A percentile compares a stretch with the other conserved stretches of the same genome.
Evolutionary conservation across 805 yeast species (phyloP).

Genomic region (Candida sphagnicola): DNA sequence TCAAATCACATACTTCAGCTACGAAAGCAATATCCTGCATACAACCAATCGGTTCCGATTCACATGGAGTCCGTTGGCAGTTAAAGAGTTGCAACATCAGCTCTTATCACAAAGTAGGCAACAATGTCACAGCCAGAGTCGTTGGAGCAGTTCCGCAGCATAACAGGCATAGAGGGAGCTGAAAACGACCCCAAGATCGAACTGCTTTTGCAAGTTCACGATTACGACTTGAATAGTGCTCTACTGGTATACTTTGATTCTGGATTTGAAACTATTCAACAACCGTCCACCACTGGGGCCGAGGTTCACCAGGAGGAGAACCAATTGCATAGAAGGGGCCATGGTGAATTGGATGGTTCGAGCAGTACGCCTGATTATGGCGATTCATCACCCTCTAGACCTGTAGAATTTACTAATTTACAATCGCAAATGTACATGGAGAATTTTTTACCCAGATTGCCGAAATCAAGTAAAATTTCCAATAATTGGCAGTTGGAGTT

Average conservation of each 20-base stretch:
- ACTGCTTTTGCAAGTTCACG: slow-evolving; percentile 44
- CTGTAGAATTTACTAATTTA: slow-evolving; percentile 14
- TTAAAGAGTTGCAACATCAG: no score
- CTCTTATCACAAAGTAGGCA: no score
- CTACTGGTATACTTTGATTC: slow-evolving; percentile 57
- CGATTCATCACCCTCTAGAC: background rate
- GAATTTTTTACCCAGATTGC: slow-evolving; percentile 30
- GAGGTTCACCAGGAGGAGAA: slow-evolving; percentile 19
- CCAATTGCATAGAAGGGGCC: slow-evolving; percentile 8
- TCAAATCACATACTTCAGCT: no score
- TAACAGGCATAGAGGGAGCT: slow-evolving; percentile 14
- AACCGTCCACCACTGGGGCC: slow-evolving; percentile 8
- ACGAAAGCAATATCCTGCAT: no score
- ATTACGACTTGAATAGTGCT: slow-evolving; percentile 61
- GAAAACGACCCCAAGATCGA: slow-evolving; percentile 42
- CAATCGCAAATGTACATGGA: slow-evolving; percentile 22
- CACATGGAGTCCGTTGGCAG: no score
- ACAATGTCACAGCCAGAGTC: slow-evolving; percentile 7
- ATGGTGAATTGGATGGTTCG: slow-evolving; percentile 3
- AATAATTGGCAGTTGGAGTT: slow-evolving; percentile 41
- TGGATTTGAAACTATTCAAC: slow-evolving; percentile 27
- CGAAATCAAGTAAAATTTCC: slow-evolving; percentile 37
- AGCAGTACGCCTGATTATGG: slow-evolving; percentile 5
- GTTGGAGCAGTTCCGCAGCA: slow-evolving; percentile 15
- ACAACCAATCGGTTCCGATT: no score